These are phyloP conservation scores for Candida caryicola DNA, from an alignment of 805 yeast species.

Conservation along the genomic window DNA sequence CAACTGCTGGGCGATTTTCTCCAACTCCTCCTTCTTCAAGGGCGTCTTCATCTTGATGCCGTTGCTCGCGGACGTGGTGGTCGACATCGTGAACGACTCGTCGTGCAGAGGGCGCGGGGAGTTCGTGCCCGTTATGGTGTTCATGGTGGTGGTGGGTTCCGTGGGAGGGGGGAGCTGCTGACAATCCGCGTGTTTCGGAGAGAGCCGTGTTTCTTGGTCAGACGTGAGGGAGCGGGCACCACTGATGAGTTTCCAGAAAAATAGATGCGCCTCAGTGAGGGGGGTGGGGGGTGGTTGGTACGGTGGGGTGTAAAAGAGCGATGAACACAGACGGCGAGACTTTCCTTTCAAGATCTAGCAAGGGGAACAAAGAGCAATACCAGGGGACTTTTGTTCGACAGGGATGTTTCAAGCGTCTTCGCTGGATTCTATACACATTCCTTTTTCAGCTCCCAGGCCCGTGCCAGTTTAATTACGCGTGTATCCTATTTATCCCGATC, in stretches of 20 bases:
- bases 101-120: slow-evolving; percentile 1
- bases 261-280: too few species aligned
- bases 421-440: not conserved
- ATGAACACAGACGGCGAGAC: too few species aligned
- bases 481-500: slow-evolving; percentile 7
- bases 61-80: slow-evolving; percentile 5
- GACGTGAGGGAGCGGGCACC: too few species aligned
- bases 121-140: not conserved
- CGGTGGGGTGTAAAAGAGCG: too few species aligned
- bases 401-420: not conserved
- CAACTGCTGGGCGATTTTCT: slow-evolving; percentile 42
- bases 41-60: slow-evolving; percentile 30
- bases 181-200: too few species aligned
- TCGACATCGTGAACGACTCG: slow-evolving; percentile 1
- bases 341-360: too few species aligned
- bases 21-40: slow-evolving; percentile 43
- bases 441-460: too few species aligned
- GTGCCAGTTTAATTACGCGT: not conserved
- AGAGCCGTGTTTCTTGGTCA: too few species aligned
- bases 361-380: too few species aligned
- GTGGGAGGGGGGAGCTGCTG: too few species aligned
- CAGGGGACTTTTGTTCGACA: not conserved
- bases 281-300: too few species aligned
- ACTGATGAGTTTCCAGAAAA: too few species aligned
- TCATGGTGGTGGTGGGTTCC: not conserved